Evolutionary conservation across 139 green algal species (phyloP).

Genomic region (Mesotaenium endlicherianum): DNA sequence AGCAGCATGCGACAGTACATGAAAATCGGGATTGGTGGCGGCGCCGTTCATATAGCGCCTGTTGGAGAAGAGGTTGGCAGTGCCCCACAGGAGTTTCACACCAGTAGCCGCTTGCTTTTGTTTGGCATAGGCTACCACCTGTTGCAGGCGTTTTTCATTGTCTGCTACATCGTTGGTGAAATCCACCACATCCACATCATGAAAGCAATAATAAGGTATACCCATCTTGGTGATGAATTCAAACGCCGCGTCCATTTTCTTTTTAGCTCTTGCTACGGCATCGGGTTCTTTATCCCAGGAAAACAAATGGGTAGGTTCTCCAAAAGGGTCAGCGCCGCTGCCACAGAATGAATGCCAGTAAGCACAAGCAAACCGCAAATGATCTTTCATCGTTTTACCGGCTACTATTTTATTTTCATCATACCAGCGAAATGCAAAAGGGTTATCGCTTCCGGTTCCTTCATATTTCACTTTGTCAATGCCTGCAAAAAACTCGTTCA

Average conservation of each 20-base stretch:
- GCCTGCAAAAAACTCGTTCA: no score
- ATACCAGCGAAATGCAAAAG: no score
- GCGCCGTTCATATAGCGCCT: conserved; percentile 64
- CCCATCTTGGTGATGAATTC: conserved; percentile 67
- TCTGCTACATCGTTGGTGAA: neutral
- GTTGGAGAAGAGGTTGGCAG: conserved; percentile 69
- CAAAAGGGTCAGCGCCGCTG: conserved; percentile 65
- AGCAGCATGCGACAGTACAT: conserved; percentile 57
- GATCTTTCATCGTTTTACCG: neutral
- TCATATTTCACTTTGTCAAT: no score
- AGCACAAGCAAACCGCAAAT: conserved; percentile 62
- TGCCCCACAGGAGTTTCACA: conserved; percentile 60
- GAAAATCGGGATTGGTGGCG: conserved; percentile 46
- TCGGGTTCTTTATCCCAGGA: conserved; percentile 52
- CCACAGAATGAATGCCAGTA: conserved; percentile 69
- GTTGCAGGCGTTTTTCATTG: neutral
- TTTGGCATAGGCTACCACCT: neutral
- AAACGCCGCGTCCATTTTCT: conserved; percentile 64
- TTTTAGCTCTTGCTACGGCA: conserved; percentile 44
- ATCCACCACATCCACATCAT: conserved; percentile 48
- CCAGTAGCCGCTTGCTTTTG: neutral
- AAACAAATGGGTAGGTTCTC: conserved; percentile 56
- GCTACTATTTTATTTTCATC: no score
- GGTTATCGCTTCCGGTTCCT: no score
- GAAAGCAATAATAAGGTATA: conserved; percentile 68